Evolutionary conservation across 2,329 filamentous ascomycete genomes (phyloP).

Genomic region (Beauveria scarabaeidicola): DNA sequence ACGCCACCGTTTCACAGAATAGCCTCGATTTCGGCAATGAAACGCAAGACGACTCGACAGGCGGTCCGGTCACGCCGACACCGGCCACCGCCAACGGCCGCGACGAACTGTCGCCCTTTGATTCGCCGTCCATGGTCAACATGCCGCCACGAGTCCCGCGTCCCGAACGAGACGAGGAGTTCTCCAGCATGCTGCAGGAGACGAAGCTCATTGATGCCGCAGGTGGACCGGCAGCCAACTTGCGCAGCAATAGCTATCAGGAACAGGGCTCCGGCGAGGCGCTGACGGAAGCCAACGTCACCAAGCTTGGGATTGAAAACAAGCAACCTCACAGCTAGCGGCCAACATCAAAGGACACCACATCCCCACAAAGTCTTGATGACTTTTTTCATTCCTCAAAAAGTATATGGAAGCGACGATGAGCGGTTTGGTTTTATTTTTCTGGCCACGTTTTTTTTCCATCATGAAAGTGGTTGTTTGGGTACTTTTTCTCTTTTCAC

Average conservation of each 20-base stretch:
- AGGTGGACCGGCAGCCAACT: constrained; percentile 25
- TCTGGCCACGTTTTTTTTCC: neutral
- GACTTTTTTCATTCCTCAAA: neutral
- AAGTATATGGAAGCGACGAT: neutral
- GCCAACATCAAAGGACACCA: neutral
- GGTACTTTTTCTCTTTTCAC: neutral
- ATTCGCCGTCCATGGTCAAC: constrained; percentile 24
- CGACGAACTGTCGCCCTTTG: constrained; percentile 35
- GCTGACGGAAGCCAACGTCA: constrained; percentile 47
- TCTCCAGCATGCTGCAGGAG: constrained; percentile 35
- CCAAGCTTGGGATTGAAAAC: constrained; percentile 33
- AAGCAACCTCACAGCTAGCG: constrained; percentile 4
- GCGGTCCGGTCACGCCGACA: constrained; percentile 31
- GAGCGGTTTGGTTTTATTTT: neutral
- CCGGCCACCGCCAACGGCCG: constrained; percentile 30
- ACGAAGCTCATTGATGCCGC: constrained; percentile 40
- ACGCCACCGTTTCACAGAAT: neutral
- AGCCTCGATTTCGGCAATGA: constrained; percentile 14
- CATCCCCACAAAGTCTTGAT: neutral
- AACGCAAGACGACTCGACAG: constrained; percentile 18
- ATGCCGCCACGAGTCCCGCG: constrained; percentile 25
- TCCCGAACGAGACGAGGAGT: constrained; percentile 31
- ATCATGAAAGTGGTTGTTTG: neutral
- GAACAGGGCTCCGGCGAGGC: constrained; percentile 31
- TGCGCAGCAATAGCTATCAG: constrained; percentile 26